Conservation (phyloP, 768 basidiomycete genomes). For the Serpula lacrymans region DNA sequence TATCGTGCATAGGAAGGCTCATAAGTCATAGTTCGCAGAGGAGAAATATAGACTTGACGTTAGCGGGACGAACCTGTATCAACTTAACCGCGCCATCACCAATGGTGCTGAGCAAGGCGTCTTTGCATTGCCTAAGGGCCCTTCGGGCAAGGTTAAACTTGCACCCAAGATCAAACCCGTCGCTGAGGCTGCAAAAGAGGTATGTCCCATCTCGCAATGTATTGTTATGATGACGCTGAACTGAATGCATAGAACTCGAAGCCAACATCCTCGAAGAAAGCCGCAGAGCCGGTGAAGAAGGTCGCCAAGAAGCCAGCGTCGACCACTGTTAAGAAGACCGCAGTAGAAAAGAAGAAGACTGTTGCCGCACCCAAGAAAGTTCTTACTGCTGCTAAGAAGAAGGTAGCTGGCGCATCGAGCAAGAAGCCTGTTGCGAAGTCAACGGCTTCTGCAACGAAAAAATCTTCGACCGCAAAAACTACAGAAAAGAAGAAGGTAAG, state of each 20-base stretch:
- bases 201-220: constrained; percentile 19
- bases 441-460: constrained; percentile 12
- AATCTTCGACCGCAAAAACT: constrained; percentile 21
- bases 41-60: constrained; percentile 49
- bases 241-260: constrained; percentile 10
- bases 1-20: background rate
- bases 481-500: constrained; percentile 30
- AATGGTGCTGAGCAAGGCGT: constrained; percentile 45
- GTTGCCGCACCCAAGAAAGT: constrained; percentile 13
- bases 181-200: constrained; percentile 56
- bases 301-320: constrained; percentile 23
- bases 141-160: constrained; percentile 74
- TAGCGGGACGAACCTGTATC: constrained; percentile 37
- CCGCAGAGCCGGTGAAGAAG: constrained; percentile 36
- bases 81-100: constrained; percentile 50
- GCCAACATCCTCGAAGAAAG: constrained; percentile 13
- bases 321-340: constrained; percentile 28
- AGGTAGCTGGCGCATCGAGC: constrained; percentile 33
- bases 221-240: background rate
- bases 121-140: constrained; percentile 56
- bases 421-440: constrained; percentile 5
- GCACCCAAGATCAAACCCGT: constrained; percentile 49
- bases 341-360: constrained; percentile 26
- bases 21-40: constrained; percentile 40
- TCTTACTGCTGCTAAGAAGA: constrained; percentile 23